Conservation (phyloP, 495 filamentous ascomycete genomes). For the Letharia lupina region DNA sequence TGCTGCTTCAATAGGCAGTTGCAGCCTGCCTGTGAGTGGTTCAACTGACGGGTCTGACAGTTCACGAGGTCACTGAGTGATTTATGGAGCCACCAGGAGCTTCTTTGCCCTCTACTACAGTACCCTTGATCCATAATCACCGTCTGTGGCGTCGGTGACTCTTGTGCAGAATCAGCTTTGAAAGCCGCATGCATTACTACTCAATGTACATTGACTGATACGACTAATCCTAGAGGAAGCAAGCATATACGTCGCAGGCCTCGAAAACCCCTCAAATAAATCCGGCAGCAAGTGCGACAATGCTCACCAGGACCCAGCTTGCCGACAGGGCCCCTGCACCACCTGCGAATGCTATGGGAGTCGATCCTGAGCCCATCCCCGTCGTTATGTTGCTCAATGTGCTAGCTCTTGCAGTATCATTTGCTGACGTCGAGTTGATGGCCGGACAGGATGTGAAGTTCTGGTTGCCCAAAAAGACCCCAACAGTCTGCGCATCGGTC, state of each 20-base stretch:
- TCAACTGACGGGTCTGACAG: background rate
- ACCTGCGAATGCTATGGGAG: background rate
- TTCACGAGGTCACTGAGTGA: background rate
- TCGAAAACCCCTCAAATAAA: background rate
- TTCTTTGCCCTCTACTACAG: background rate
- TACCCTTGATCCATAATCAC: background rate
- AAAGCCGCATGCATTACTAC: background rate
- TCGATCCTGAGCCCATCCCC: background rate
- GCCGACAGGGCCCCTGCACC: slow-evolving; percentile 1
- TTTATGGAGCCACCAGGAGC: background rate
- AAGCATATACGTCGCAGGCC: background rate
- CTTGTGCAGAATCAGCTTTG: background rate
- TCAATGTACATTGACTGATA: background rate
- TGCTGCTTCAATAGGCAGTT: background rate
- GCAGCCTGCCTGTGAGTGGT: background rate
- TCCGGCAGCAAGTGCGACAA: background rate
- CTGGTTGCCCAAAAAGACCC: slow-evolving; percentile 22
- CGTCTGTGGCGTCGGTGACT: background rate
- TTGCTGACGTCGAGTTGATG: background rate
- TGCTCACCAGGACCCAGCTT: background rate
- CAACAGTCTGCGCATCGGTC: slow-evolving; percentile 14
- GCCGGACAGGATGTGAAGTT: slow-evolving; percentile 25
- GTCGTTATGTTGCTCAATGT: background rate
- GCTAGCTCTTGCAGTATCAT: background rate
- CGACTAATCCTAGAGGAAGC: background rate